Percentiles rank a stretch among this genome's conserved stretches.
phyloP scores from a whole-genome alignment of 371 early-diverging fungal species.

The Mortierella sp. region DNA sequence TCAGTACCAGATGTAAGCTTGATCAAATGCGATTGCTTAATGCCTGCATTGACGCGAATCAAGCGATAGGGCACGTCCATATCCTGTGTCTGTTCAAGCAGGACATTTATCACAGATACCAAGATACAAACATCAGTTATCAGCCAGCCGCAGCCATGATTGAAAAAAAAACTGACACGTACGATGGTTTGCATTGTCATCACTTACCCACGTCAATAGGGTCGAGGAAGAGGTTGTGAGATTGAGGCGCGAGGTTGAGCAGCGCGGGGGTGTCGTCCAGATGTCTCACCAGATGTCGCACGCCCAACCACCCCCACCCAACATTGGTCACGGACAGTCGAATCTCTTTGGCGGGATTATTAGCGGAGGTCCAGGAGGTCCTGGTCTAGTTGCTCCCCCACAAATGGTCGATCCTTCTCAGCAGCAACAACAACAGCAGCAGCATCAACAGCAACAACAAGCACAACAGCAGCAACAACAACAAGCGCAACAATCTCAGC shows the following conservation, averaged over 20 bases:
- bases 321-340: slow-evolving; percentile 62
- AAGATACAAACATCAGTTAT: not conserved
- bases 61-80: not conserved
- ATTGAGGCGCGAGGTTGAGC: slow-evolving; percentile 78
- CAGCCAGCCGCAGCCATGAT: not conserved
- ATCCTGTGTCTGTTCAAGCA: not conserved
- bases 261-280: slow-evolving; percentile 58
- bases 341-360: slow-evolving; percentile 61
- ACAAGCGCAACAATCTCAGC: slow-evolving; percentile 24
- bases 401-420: slow-evolving; percentile 64
- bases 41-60: not conserved
- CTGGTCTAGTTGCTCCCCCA: slow-evolving; percentile 60
- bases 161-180: not conserved
- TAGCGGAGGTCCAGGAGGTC: slow-evolving; percentile 59
- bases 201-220: slow-evolving; percentile 32
- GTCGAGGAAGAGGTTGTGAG: slow-evolving; percentile 86
- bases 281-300: slow-evolving; percentile 58
- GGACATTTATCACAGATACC: not conserved
- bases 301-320: slow-evolving; percentile 62
- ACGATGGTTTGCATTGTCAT: not conserved
- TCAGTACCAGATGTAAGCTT: slow-evolving; percentile 53
- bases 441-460: slow-evolving; percentile 42
- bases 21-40: not conserved
- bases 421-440: slow-evolving; percentile 57
- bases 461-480: slow-evolving; percentile 40